Percentiles rank a stretch among this genome's conserved stretches.
These are phyloP conservation scores for Backusella luteola DNA, from an alignment of 192 early-diverging fungal species.

Conservation along the genomic window DNA sequence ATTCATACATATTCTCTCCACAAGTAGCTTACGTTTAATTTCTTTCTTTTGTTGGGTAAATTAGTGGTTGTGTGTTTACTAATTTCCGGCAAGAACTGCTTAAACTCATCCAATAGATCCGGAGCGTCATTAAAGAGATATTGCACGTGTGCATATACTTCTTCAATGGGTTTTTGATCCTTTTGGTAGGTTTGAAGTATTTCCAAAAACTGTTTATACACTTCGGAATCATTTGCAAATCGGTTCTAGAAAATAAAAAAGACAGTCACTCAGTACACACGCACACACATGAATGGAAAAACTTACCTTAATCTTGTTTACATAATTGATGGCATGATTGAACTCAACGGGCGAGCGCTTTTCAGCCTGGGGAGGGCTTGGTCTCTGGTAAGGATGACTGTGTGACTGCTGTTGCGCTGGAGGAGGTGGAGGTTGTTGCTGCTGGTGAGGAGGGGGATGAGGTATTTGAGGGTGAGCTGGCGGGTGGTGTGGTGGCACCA, in stretches of 20 bases:
- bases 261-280: background rate
- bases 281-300: background rate
- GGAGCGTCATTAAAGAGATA: conserved; percentile 80
- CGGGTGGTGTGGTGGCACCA: conserved; percentile 12
- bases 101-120: conserved; percentile 96
- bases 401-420: background rate
- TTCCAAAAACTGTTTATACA: conserved; percentile 96
- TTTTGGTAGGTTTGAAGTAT: conserved; percentile 98
- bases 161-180: conserved; percentile 93
- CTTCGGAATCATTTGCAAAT: conserved; percentile 89
- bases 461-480: conserved; percentile 11
- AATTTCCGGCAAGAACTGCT: conserved; percentile 95
- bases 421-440: conserved; percentile 25
- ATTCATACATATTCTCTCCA: no score
- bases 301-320: conserved; percentile 96
- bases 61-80: conserved; percentile 51
- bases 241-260: conserved; percentile 63
- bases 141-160: conserved; percentile 95
- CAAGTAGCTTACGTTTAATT: background rate
- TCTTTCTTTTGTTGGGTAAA: conserved; percentile 17
- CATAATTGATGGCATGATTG: conserved; percentile 98
- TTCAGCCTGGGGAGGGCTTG: conserved; percentile 35
- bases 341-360: conserved; percentile 89
- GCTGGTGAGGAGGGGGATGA: background rate
- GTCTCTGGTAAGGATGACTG: conserved; percentile 12